These are phyloP conservation scores for Chalaropsis thielavioides DNA, from an alignment of 2,329 filamentous ascomycete species.

Conservation along the genomic window DNA sequence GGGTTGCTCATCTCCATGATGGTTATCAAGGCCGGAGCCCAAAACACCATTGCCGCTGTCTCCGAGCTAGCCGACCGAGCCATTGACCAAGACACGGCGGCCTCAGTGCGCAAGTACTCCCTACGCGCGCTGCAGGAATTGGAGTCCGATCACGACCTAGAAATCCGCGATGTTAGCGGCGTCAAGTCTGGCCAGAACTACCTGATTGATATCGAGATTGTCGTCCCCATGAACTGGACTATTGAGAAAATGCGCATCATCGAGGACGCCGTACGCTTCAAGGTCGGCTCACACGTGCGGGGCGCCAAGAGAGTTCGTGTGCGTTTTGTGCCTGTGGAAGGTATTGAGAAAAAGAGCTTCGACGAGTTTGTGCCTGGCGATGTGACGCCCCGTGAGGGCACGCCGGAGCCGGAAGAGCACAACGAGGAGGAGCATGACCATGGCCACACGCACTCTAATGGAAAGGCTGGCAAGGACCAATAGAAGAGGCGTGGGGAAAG, in stretches of 20 bases:
- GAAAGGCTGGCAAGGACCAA: constrained; percentile 17
- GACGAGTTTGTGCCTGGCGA: constrained; percentile 67
- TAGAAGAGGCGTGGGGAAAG: neutral
- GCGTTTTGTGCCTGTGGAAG: constrained; percentile 62
- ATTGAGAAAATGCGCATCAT: constrained; percentile 54
- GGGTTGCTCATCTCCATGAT: constrained; percentile 84
- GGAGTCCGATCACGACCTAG: constrained; percentile 40
- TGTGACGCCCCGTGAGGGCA: constrained; percentile 42
- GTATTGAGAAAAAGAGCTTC: constrained; percentile 41
- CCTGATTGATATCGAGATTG: constrained; percentile 76
- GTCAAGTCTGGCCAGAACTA: constrained; percentile 96
- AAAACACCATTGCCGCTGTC: constrained; percentile 69
- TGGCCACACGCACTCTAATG: constrained; percentile 23
- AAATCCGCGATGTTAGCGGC: constrained; percentile 67
- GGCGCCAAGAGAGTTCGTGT: constrained; percentile 74
- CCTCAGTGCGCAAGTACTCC: constrained; percentile 52
- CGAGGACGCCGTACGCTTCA: constrained; percentile 58
- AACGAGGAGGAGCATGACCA: constrained; percentile 30
- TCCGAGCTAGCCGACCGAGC: constrained; percentile 83
- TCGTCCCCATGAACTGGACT: constrained; percentile 62
- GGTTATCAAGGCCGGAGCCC: constrained; percentile 79
- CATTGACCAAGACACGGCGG: constrained; percentile 71
- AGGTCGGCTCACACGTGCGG: constrained; percentile 61
- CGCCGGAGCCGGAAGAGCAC: constrained; percentile 27
- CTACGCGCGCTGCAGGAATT: constrained; percentile 36